Evolutionary conservation across 257 asterid genomes (phyloP), one percentile per base, ranked within the genome.

Genomic region (Coffea eugenioides): DNA sequence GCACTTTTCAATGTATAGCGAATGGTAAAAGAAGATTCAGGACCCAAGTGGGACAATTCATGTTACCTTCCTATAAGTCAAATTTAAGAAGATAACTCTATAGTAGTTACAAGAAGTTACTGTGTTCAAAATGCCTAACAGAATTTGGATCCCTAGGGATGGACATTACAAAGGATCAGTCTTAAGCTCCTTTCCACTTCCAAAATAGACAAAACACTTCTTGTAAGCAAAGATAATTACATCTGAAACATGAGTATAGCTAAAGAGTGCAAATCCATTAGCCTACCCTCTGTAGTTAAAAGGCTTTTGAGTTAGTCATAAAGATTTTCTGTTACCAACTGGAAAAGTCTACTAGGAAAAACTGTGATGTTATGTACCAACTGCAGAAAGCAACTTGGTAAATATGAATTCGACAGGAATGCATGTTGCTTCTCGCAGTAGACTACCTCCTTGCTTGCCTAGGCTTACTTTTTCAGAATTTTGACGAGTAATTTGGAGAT

Each of bases 381-480:
- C 82, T 75, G 88, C 89, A 64, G 81, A 82, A 61, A 81, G 76
- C 75, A 89, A 78, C 84, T 86, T 86, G 48, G 81, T 71, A 83
- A 88, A 88, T 79, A 89, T 69, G 79, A 80, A 78, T 64, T 86
- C 86, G 85, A 92, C 93, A 23, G 91, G 90, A 68, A 90, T 90
- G 85, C 96, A 90, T 27, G 81, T 70, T 59, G 71, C 79, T 67
- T 69, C 74, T n/a, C n/a, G 23, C 48, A 77, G 77, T 39, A 80
- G 73, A 74, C 54, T 65, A 21, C 80, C 85, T 79, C 27, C 49
- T 59, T 34, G 69, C 69, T 46, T 31, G 46, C 51, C 66, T 48
- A 74, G 41, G 1, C 62, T 43, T 20, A n/a, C 43, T 46, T 46
- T 51, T 59, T 16, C 16, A 68, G 72, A 39, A 36, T 3, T 39